Conservation (phyloP, 805 yeast species). For the Kluyveromyces aestuarii region DNA sequence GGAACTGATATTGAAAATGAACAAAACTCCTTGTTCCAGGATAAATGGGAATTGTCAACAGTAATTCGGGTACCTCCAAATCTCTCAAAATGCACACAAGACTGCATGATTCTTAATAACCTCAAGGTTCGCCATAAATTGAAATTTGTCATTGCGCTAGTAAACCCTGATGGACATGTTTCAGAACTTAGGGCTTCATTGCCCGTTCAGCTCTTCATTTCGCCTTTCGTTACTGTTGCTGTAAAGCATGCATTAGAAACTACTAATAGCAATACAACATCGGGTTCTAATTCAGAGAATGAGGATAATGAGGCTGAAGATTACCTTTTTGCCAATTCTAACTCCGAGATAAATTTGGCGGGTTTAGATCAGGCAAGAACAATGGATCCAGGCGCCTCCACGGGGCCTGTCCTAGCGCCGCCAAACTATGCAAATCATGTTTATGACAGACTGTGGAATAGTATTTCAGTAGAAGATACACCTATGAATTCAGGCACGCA, state of each 20-base stretch:
- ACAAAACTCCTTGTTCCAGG: conserved; percentile 30
- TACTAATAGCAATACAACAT: conserved; percentile 8
- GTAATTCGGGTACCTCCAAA: conserved; percentile 60
- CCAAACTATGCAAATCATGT: conserved; percentile 78
- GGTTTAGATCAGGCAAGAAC: conserved; percentile 6
- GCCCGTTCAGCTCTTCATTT: conserved; percentile 67
- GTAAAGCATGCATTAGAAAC: conserved; percentile 14
- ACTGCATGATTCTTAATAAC: conserved; percentile 60
- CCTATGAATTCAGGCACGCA: conserved; percentile 25
- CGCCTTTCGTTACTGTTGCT: conserved; percentile 69
- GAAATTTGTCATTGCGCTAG: conserved; percentile 66
- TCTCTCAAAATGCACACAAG: conserved; percentile 74
- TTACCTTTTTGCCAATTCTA: conserved; percentile 31
- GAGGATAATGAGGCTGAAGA: conserved; percentile 25
- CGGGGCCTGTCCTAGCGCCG: conserved; percentile 52
- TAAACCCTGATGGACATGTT: conserved; percentile 86
- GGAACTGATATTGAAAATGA: conserved; percentile 22
- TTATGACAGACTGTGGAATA: conserved; percentile 72
- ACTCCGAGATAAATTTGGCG: conserved; percentile 24
- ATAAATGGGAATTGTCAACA: conserved; percentile 67
- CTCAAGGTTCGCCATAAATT: conserved; percentile 84
- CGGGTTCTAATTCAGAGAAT: conserved; percentile 12
- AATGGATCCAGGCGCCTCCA: conserved; percentile 7
- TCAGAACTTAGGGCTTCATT: conserved; percentile 87
- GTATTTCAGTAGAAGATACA: conserved; percentile 32